Conservation (phyloP, 1,284 basidiomycete species). For the Ganoderma boninense region DNA sequence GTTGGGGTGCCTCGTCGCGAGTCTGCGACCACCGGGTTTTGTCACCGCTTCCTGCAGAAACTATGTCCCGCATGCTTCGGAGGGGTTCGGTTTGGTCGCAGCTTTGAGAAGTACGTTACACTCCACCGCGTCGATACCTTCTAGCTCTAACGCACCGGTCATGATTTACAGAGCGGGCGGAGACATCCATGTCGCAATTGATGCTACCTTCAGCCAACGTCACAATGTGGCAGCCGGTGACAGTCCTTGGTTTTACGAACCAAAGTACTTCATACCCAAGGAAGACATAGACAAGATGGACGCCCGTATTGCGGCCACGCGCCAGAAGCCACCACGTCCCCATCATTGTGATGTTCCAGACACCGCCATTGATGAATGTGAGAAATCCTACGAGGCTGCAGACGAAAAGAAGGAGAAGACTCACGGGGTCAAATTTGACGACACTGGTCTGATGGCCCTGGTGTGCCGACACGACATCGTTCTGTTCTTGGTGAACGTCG, state of each 20-base stretch:
- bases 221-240: constrained; percentile 8
- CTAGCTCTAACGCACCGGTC: too few relatives aligned
- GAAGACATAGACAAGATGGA: constrained; percentile 40
- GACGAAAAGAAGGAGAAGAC: too few relatives aligned
- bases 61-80: constrained; percentile 47
- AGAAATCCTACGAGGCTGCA: constrained; percentile 43
- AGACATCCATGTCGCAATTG: constrained; percentile 3
- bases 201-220: constrained; percentile 8
- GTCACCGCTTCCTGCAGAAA: constrained; percentile 27
- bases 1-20: too few relatives aligned
- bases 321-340: constrained; percentile 29
- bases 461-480: constrained; percentile 48
- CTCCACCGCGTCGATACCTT: too few relatives aligned
- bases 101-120: background rate
- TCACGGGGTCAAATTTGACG: too few relatives aligned
- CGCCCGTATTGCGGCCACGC: constrained; percentile 28
- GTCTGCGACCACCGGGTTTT: too few relatives aligned
- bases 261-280: constrained; percentile 40
- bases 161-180: background rate
- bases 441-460: too few relatives aligned
- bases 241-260: constrained; percentile 8
- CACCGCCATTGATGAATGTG: constrained; percentile 45
- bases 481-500: constrained; percentile 48
- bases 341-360: constrained; percentile 35
- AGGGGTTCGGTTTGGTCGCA: constrained; percentile 35